Percentiles rank a stretch among this genome's conserved stretches.
These are phyloP conservation scores for Alternaria triticimaculans DNA, from an alignment of 2,329 filamentous ascomycete species.

Conservation along the genomic window DNA sequence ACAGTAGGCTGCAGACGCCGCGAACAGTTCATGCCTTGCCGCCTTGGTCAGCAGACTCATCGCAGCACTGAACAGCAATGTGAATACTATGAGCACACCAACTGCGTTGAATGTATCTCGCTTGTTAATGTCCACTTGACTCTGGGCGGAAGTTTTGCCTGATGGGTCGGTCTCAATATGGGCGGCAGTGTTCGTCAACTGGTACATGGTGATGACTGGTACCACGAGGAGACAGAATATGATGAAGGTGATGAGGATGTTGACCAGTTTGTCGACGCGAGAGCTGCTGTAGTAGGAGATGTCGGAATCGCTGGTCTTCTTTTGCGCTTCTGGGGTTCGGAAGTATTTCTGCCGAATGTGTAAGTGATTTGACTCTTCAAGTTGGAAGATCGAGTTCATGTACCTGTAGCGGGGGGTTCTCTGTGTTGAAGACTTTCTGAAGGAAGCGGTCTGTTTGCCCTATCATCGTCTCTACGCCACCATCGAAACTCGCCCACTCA, in stretches of 20 bases:
- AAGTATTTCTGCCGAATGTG: conserved; percentile 40
- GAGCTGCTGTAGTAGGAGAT: conserved; percentile 48
- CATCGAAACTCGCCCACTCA: conserved; percentile 52
- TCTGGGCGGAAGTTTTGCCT: neutral
- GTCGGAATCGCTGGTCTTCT: conserved; percentile 44
- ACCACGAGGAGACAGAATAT: conserved; percentile 53
- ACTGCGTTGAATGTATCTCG: conserved; percentile 49
- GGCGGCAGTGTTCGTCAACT: conserved; percentile 36
- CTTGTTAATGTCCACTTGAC: conserved; percentile 15
- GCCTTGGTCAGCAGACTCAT: conserved; percentile 49
- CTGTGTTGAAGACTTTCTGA: conserved; percentile 26
- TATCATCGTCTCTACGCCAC: conserved; percentile 46
- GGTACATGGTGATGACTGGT: conserved; percentile 51
- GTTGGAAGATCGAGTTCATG: neutral
- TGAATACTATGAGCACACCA: conserved; percentile 53
- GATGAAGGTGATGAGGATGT: conserved; percentile 51
- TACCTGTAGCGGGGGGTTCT: conserved; percentile 37
- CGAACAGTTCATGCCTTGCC: conserved; percentile 47
- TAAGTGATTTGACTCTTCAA: neutral
- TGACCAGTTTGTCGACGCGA: conserved; percentile 51
- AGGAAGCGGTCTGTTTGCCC: conserved; percentile 32
- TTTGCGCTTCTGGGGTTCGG: conserved; percentile 47
- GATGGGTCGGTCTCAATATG: neutral
- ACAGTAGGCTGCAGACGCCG: conserved; percentile 49
- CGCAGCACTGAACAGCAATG: conserved; percentile 46